A percentile compares a stretch with the other conserved stretches of the same genome.
Conservation (phyloP, 192 early-diverging fungal genomes). For the Linnemannia exigua region DNA sequence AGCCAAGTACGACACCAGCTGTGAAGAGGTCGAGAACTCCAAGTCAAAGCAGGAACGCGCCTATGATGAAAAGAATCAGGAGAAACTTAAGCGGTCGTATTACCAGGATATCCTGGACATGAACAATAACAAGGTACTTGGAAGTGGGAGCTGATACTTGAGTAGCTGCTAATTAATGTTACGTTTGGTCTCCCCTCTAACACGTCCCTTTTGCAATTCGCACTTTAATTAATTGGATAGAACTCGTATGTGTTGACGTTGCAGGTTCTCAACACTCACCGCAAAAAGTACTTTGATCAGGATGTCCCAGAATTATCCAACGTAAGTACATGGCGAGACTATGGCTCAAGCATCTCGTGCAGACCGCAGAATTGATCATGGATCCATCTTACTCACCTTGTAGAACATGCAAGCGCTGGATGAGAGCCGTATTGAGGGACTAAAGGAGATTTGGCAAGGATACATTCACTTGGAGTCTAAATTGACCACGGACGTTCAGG, state of each 20-base stretch:
- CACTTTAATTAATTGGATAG: conserved; percentile 44
- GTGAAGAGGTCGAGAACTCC: conserved; percentile 72
- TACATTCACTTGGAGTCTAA: conserved; percentile 65
- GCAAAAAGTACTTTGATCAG: conserved; percentile 70
- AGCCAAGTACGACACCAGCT: conserved; percentile 71
- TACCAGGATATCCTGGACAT: conserved; percentile 76
- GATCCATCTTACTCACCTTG: not conserved
- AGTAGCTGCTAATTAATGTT: too few relatives aligned
- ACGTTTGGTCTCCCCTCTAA: not conserved
- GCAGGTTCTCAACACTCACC: conserved; percentile 72
- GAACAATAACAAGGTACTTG: conserved; percentile 71
- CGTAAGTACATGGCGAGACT: conserved; percentile 49
- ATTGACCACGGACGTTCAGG: conserved; percentile 45
- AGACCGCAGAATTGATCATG: not conserved
- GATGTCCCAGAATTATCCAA: conserved; percentile 74
- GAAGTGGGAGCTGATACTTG: not conserved
- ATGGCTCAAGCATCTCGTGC: not conserved
- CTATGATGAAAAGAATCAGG: conserved; percentile 71
- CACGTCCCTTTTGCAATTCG: not conserved
- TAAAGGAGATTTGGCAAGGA: conserved; percentile 67
- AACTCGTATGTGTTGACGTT: conserved; percentile 78
- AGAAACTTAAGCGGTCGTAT: conserved; percentile 62
- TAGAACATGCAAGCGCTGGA: conserved; percentile 76
- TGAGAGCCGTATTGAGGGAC: conserved; percentile 63
- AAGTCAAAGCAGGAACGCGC: conserved; percentile 70